These are phyloP conservation scores for Prunus kanzakura DNA, from an alignment of 306 rosid genomes.

Conservation along the genomic window DNA sequence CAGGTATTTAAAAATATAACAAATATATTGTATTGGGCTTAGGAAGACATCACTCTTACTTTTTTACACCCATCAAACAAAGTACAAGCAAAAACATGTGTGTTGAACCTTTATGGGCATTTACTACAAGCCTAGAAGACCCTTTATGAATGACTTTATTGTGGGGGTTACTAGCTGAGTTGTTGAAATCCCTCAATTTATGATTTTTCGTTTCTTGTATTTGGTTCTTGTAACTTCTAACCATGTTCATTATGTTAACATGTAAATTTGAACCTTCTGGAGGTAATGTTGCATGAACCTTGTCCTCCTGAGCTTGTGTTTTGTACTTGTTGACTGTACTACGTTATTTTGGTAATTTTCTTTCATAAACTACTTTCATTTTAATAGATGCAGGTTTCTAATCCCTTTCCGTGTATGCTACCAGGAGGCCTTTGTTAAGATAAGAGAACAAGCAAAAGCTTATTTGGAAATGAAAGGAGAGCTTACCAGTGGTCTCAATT, in stretches of 20 bases:
- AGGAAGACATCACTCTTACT: neutral
- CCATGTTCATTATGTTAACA: neutral
- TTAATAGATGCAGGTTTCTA: constrained; percentile 17
- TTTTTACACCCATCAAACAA: neutral
- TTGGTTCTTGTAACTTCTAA: neutral
- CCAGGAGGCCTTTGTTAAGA: constrained; percentile 98
- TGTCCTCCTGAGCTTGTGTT: neutral
- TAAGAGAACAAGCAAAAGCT: constrained; percentile 95
- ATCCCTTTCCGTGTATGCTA: constrained; percentile 36
- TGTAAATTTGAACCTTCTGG: neutral
- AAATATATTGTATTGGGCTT: neutral
- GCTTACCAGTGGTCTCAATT: constrained; percentile 69
- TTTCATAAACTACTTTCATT: neutral
- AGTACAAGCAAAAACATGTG: neutral
- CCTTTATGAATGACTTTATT: neutral
- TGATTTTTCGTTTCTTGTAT: neutral
- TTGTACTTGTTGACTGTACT: neutral
- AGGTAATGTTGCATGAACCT: neutral
- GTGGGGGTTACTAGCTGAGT: neutral
- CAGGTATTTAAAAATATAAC: constrained; percentile 54
- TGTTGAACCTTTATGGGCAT: neutral
- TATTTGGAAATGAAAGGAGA: constrained; percentile 92
- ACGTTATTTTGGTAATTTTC: neutral
- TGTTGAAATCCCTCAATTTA: neutral
- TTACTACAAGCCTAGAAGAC: neutral